Conservation (phyloP, 352 stramenopile species). For the Pythium periplocum region DNA sequence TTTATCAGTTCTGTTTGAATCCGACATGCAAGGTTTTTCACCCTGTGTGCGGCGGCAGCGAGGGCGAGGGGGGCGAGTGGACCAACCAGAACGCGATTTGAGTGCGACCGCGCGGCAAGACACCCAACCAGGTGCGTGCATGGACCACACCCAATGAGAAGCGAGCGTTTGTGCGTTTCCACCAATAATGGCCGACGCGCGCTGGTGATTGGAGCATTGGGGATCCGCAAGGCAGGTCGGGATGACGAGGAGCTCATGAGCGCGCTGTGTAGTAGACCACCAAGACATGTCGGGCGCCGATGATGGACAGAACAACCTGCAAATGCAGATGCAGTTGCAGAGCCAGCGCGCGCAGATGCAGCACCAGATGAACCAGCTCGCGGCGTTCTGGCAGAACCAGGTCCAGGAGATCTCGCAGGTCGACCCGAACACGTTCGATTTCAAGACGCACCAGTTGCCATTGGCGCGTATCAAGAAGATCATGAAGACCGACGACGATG, state of each 20-base stretch:
- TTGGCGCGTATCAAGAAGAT: slow-evolving; percentile 95
- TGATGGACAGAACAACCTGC: slow-evolving; percentile 55
- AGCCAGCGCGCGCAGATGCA: slow-evolving; percentile 86
- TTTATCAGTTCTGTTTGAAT: slow-evolving; percentile 10
- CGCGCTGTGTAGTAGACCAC: no score
- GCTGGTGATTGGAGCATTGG: slow-evolving; percentile 35
- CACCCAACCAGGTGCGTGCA: slow-evolving; percentile 37
- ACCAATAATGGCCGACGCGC: slow-evolving; percentile 49
- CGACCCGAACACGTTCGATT: slow-evolving; percentile 79
- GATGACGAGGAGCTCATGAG: neutral
- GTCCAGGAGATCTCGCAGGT: slow-evolving; percentile 88
- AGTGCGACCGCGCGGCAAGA: slow-evolving; percentile 1
- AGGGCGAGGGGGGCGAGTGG: slow-evolving; percentile 5
- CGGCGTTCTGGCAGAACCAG: slow-evolving; percentile 86
- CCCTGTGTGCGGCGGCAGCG: no score
- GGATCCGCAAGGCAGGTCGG: slow-evolving; percentile 11
- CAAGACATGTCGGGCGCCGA: slow-evolving; percentile 51
- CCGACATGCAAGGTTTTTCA: no score
- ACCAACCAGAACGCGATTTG: slow-evolving; percentile 34
- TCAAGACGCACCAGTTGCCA: slow-evolving; percentile 88
- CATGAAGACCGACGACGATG: slow-evolving; percentile 94
- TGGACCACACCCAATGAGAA: slow-evolving; percentile 51
- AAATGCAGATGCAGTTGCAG: slow-evolving; percentile 86
- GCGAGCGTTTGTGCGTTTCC: slow-evolving; percentile 50
- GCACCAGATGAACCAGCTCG: slow-evolving; percentile 79